Evolutionary conservation across 169 alveolate species (phyloP).

Genomic region (Eimeria brunetti): DNA sequence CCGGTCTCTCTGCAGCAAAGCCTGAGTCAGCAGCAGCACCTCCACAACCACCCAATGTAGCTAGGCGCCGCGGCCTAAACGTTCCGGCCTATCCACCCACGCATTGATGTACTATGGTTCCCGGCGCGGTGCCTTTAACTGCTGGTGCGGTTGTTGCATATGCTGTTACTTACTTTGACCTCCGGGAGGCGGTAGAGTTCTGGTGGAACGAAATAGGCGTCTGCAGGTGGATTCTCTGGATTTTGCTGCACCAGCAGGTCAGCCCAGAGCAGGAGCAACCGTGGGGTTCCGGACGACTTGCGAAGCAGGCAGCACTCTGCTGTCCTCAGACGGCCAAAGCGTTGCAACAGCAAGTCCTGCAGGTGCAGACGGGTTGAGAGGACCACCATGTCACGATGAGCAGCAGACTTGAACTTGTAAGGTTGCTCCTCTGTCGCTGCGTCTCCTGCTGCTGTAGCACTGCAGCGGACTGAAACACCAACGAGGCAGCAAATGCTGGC

Average conservation of each 20-base stretch:
- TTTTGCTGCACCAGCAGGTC: slow-evolving; percentile 55
- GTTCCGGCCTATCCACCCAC: neutral
- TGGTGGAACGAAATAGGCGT: slow-evolving; percentile 61
- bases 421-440: slow-evolving; percentile 11
- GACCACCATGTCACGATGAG: slow-evolving; percentile 77
- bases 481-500: neutral
- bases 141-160: neutral
- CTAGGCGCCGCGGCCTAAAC: neutral
- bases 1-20: slow-evolving; percentile 26
- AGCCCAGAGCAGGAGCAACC: slow-evolving; percentile 69
- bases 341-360: slow-evolving; percentile 73
- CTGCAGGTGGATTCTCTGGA: slow-evolving; percentile 52
- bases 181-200: slow-evolving; percentile 39
- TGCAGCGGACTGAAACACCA: neutral
- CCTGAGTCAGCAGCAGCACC: slow-evolving; percentile 20
- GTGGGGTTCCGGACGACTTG: slow-evolving; percentile 35
- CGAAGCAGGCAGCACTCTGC: slow-evolving; percentile 67
- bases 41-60: neutral
- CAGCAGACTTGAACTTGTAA: slow-evolving; percentile 73
- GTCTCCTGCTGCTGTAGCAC: neutral
- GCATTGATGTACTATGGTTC: neutral
- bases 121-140: neutral
- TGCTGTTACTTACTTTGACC: slow-evolving; percentile 42
- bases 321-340: slow-evolving; percentile 76
- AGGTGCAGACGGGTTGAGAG: slow-evolving; percentile 66